These are phyloP conservation scores for Penicillium sp. DNA, from an alignment of 2,329 filamentous ascomycete genomes.

Conservation along the genomic window DNA sequence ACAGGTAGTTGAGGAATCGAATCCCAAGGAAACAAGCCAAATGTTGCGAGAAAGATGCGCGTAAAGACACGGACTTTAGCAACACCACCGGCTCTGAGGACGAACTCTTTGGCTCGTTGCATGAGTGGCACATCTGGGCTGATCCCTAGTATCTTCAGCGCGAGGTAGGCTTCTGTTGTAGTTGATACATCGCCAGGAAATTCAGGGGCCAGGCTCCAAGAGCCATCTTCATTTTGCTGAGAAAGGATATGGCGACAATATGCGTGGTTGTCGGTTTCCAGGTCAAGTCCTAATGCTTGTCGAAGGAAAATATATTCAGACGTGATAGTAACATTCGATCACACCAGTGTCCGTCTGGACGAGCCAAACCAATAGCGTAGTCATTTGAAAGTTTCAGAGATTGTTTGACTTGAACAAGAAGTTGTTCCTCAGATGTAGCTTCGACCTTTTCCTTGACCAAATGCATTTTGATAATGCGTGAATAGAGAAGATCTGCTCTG, in stretches of 20 bases:
- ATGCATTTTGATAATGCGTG: too few species aligned
- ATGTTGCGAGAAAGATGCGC: constrained; percentile 29
- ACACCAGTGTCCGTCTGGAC: constrained; percentile 1
- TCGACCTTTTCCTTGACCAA: too few species aligned
- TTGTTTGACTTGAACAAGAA: too few species aligned
- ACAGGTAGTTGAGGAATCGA: constrained; percentile 33
- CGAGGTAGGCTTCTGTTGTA: constrained; percentile 36
- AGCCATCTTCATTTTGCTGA: constrained; percentile 30
- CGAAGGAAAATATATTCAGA: constrained; percentile 28
- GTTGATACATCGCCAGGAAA: constrained; percentile 26
- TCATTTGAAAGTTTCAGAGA: too few species aligned
- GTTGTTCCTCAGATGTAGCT: too few species aligned
- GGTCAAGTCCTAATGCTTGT: constrained; percentile 22
- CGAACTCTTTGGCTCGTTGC: constrained; percentile 12
- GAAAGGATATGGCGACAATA: constrained; percentile 15
- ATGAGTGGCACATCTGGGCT: too few species aligned
- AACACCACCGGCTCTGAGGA: constrained; percentile 28
- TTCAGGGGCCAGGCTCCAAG: constrained; percentile 30
- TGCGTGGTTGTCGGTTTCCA: constrained; percentile 7
- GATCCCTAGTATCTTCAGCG: constrained; percentile 31
- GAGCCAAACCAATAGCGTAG: too few species aligned
- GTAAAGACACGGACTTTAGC: constrained; percentile 34
- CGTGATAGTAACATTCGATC: constrained; percentile 12
- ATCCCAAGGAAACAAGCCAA: constrained; percentile 38
- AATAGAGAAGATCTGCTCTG: too few species aligned